Base-by-base conservation (phyloP, 2,329 filamentous ascomycete genomes). In the Macroventuria anomochaeta region DNA sequence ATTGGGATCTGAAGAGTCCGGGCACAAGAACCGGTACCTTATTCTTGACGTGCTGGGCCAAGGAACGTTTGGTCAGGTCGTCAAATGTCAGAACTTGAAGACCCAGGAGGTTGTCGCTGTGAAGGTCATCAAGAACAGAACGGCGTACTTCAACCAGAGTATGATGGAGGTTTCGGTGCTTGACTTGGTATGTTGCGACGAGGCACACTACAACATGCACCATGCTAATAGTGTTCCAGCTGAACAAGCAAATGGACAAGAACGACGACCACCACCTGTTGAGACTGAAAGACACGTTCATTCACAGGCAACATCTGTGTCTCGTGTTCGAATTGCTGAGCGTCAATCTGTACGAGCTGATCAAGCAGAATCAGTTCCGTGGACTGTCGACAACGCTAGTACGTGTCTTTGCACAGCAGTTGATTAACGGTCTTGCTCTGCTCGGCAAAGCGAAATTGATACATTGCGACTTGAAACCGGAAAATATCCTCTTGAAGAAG, bases 101-200 rank as follows among this genome's bases (percentile, higher is more conserved):
- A 97, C 95, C 0, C 93, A 97, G 74, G 95, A 99, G 77, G 95
- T 99, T 32, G 95, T 99, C 37, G 95, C 95, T 3, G 95, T 99
- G 64, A 99, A 99, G 78, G 95, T 99, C 48, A 95, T 99, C 79
- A 99, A 99, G 79, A 99, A 99, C 76, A 88, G 93, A 68, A 99
- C 95, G 1, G 95, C 95, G 31, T 99, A 99, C 76, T 99, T 99
- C 80, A 99, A 99, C 73, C 95, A 99, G 76, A 97, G 95, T 76
- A 99, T 99, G 95, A 99, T 99, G 95, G 95, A 99, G 74, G 95
- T 99, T 26, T 99, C 95, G 1, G 95, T 99, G 20, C 82, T 99
- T 53, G 95, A 99, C 76, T 74, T 99, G 82, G 91, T 96, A 82
- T 28, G 51, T 31, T 38, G n/a, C 15, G 11, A 18, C 15, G 53